Conservation (phyloP, 108 stramenopile genomes). For the Cyclotella cryptica region DNA sequence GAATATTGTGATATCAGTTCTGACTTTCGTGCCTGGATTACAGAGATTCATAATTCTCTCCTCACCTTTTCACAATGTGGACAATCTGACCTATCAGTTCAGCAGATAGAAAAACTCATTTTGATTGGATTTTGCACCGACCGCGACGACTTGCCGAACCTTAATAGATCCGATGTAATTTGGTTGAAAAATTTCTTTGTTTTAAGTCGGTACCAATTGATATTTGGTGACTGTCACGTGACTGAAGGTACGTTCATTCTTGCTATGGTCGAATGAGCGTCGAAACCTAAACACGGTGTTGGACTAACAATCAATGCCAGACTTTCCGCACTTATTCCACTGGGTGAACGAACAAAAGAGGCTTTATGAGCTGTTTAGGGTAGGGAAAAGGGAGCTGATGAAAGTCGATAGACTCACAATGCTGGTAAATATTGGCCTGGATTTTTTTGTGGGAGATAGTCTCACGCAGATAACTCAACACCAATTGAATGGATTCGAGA, state of each 20-base stretch:
- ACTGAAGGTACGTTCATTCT: conserved; percentile 18
- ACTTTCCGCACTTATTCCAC: conserved; percentile 35
- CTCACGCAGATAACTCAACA: conserved; percentile 17
- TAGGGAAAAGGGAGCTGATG: conserved; percentile 34
- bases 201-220: conserved; percentile 31
- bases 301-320: neutral
- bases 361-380: conserved; percentile 20
- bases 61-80: conserved; percentile 29
- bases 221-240: conserved; percentile 49
- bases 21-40: conserved; percentile 33
- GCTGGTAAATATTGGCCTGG: conserved; percentile 43
- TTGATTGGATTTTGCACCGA: conserved; percentile 50
- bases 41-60: conserved; percentile 25
- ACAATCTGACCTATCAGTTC: conserved; percentile 33
- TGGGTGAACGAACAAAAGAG: conserved; percentile 46
- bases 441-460: conserved; percentile 47
- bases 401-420: conserved; percentile 31
- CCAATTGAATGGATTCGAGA: conserved; percentile 14
- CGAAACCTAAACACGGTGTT: neutral
- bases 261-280: no score
- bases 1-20: conserved; percentile 22
- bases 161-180: conserved; percentile 38
- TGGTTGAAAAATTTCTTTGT: conserved; percentile 40
- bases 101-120: conserved; percentile 48
- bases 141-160: conserved; percentile 39